phyloP scores from a whole-genome alignment of 768 basidiomycete species.

The Kwoniella europaea region DNA sequence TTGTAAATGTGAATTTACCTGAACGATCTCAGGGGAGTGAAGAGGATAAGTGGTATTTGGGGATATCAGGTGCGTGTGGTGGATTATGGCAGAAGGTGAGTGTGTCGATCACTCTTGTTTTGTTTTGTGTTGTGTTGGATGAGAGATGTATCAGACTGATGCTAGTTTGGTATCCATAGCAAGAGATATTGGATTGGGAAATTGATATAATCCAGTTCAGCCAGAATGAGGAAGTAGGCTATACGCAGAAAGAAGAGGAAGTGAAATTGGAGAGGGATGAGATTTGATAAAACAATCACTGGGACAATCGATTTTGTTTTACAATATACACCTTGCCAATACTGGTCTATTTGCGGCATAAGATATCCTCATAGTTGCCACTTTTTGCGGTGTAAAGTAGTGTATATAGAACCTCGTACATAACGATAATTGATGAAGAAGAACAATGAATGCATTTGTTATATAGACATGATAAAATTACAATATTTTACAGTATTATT shows the following conservation, averaged over 20 bases:
- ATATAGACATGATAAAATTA: too few relatives aligned
- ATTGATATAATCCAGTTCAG: constrained; percentile 28
- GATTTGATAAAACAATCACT: not conserved
- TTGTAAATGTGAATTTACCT: constrained; percentile 32
- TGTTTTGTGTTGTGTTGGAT: not conserved
- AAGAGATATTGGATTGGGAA: constrained; percentile 36
- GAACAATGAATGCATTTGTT: too few relatives aligned
- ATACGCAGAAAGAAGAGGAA: not conserved
- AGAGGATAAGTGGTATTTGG: constrained; percentile 39
- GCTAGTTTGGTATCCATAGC: constrained; percentile 13
- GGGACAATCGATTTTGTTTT: too few relatives aligned
- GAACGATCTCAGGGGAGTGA: not conserved
- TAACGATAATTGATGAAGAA: too few relatives aligned
- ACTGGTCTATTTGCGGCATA: too few relatives aligned
- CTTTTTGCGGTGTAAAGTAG: too few relatives aligned
- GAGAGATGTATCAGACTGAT: not conserved
- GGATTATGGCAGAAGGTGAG: constrained; percentile 51
- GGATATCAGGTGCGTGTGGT: constrained; percentile 50
- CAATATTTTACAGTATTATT: too few relatives aligned
- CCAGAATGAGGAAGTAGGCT: not conserved
- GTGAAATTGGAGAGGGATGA: constrained; percentile 7
- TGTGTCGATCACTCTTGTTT: not conserved
- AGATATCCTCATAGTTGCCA: too few relatives aligned
- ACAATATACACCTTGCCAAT: too few relatives aligned
- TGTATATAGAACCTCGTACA: too few relatives aligned